Conservation (phyloP, 768 basidiomycete genomes). For the Auricularia auricula-judae region DNA sequence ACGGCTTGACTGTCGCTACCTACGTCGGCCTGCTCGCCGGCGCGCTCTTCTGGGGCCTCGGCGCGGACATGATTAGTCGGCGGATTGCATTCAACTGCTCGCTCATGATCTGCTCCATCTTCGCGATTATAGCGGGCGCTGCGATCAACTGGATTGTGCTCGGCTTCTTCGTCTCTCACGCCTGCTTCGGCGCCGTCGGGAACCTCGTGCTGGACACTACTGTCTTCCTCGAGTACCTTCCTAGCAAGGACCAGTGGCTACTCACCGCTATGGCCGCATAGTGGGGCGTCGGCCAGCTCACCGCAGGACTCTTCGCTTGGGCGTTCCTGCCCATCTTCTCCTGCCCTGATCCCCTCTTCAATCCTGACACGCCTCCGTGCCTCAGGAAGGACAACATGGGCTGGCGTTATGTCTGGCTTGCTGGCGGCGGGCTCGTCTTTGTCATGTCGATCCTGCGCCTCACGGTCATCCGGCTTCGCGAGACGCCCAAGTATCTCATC, state of each 20-base stretch:
- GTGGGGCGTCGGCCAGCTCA: conserved; percentile 42
- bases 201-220: conserved; percentile 47
- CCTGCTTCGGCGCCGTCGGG: conserved; percentile 43
- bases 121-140: conserved; percentile 40
- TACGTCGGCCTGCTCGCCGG: conserved; percentile 45
- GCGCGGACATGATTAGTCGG: conserved; percentile 42
- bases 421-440: conserved; percentile 37
- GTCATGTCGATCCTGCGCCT: conserved; percentile 44
- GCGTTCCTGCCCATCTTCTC: conserved; percentile 46
- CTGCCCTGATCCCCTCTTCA: conserved; percentile 23
- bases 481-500: conserved; percentile 51
- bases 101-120: conserved; percentile 40
- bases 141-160: conserved; percentile 19
- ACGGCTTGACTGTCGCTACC: conserved; percentile 30
- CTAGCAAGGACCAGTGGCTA: conserved; percentile 28
- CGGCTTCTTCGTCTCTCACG: conserved; percentile 30
- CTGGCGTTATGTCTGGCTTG: conserved; percentile 46
- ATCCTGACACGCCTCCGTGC: conserved; percentile 26
- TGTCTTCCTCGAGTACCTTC: conserved; percentile 34
- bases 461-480: conserved; percentile 46
- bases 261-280: conserved; percentile 43
- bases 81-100: conserved; percentile 43
- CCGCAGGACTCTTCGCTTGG: conserved; percentile 42
- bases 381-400: conserved; percentile 42
- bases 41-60: conserved; percentile 36